Evolutionary conservation across 805 yeast genomes (phyloP).

Genomic region (Candida bentonensis): DNA sequence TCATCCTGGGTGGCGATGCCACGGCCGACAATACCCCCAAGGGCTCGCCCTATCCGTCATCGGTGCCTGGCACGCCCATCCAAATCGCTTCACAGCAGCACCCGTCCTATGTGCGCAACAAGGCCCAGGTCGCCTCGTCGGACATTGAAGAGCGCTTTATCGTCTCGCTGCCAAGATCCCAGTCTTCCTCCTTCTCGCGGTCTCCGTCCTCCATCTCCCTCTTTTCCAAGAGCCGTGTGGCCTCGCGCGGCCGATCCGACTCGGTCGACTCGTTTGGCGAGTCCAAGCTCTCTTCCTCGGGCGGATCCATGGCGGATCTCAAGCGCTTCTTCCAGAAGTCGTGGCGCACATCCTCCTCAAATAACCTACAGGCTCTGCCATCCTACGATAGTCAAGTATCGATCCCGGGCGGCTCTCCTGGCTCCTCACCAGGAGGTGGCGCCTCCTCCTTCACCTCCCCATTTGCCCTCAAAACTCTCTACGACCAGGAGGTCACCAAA

Average conservation of each 20-base stretch:
- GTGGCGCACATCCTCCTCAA: slow-evolving; percentile 6
- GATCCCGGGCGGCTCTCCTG: background rate
- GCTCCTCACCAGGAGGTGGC: background rate
- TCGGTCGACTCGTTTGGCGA: slow-evolving; percentile 20
- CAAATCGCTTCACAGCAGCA: slow-evolving; percentile 4
- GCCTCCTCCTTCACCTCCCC: background rate
- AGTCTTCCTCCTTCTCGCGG: slow-evolving; percentile 12
- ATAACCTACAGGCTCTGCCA: background rate
- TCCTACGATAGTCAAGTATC: background rate
- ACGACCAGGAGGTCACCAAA: slow-evolving; percentile 1
- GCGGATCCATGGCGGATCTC: slow-evolving; percentile 23
- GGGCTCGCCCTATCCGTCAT: slow-evolving; percentile 1
- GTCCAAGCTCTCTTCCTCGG: slow-evolving; percentile 4
- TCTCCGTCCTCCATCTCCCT: slow-evolving; percentile 23
- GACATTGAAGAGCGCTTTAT: slow-evolving; percentile 72
- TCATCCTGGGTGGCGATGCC: slow-evolving; percentile 1
- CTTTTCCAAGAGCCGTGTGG: slow-evolving; percentile 23
- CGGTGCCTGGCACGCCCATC: slow-evolving; percentile 1
- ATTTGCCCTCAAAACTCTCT: background rate
- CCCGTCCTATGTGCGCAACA: slow-evolving; percentile 2
- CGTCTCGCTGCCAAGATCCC: slow-evolving; percentile 58
- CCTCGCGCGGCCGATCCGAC: slow-evolving; percentile 20
- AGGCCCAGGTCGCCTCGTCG: slow-evolving; percentile 23
- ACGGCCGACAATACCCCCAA: slow-evolving; percentile 4
- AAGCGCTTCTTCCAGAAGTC: slow-evolving; percentile 31